A percentile compares a stretch with the other conserved stretches of the same genome.
These are phyloP conservation scores for Axilococcus clingmanii DNA, from an alignment of 139 green algal genomes.

Conservation along the genomic window DNA sequence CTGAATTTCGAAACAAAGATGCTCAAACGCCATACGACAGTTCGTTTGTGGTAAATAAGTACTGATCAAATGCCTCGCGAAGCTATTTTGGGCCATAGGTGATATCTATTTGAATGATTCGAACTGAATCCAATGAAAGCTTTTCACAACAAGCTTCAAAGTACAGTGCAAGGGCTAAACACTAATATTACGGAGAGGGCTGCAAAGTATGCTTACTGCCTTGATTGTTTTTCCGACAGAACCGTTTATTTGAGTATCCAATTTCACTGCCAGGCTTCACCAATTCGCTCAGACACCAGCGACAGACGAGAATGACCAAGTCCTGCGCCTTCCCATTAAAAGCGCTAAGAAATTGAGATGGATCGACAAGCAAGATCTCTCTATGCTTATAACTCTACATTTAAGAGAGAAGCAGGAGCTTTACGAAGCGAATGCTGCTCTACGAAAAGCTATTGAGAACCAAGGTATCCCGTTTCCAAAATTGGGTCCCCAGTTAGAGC, in stretches of 20 bases:
- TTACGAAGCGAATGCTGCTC: constrained; percentile 17
- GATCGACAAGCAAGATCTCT: constrained; percentile 24
- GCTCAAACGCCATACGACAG: no score
- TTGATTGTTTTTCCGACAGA: no score
- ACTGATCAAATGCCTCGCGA: no score
- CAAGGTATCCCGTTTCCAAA: not conserved
- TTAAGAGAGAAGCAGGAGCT: constrained; percentile 30
- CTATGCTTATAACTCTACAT: constrained; percentile 21
- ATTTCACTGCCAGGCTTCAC: not conserved
- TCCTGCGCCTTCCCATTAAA: constrained; percentile 18
- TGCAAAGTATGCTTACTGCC: not conserved
- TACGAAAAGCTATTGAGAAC: constrained; percentile 17
- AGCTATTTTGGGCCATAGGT: no score
- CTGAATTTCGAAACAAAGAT: no score
- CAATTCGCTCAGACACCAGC: not conserved
- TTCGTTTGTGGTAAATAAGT: no score
- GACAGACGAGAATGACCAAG: not conserved
- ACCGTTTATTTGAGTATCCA: not conserved
- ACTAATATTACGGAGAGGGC: constrained; percentile 12
- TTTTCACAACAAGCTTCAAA: constrained; percentile 14
- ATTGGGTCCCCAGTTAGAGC: not conserved
- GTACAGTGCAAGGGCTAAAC: constrained; percentile 13
- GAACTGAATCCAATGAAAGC: constrained; percentile 5
- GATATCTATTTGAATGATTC: not conserved
- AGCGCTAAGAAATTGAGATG: constrained; percentile 29